Percentiles rank a stretch among this genome's conserved stretches.
These are phyloP conservation scores for Vicia faba DNA, from an alignment of 306 rosid genomes.

Conservation along the genomic window DNA sequence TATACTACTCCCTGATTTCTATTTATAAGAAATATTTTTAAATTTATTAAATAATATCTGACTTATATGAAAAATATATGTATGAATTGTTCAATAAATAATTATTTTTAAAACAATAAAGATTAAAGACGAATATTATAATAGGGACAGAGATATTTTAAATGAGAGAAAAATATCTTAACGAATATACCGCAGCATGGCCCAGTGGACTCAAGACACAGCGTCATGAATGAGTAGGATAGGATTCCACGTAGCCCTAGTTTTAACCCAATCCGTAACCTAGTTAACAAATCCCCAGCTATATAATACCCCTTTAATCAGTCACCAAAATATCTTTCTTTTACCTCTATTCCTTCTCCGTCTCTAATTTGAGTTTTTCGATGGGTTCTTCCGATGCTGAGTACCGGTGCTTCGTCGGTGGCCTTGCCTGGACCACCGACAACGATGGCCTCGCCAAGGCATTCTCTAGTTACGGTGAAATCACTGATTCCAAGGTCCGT, in stretches of 20 bases:
- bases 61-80: too few relatives aligned
- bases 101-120: too few relatives aligned
- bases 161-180: background rate
- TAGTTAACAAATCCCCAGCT: background rate
- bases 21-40: too few relatives aligned
- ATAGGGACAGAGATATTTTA: too few relatives aligned
- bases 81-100: too few relatives aligned
- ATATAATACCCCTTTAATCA: background rate
- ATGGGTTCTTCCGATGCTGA: slow-evolving; percentile 79
- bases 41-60: too few relatives aligned
- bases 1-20: too few relatives aligned
- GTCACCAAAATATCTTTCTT: background rate
- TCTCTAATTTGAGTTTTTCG: background rate
- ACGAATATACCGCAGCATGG: background rate
- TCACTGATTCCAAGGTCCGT: slow-evolving; percentile 98
- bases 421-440: slow-evolving; percentile 97
- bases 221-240: background rate
- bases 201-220: background rate
- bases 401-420: slow-evolving; percentile 91
- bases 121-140: too few relatives aligned
- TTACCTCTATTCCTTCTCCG: background rate
- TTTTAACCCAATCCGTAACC: background rate
- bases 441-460: slow-evolving; percentile 57
- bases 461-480: slow-evolving; percentile 60
- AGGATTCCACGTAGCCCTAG: slow-evolving; percentile 17